A percentile compares a stretch with the other conserved stretches of the same genome.
These are phyloP conservation scores for Boletus sp. DNA, from an alignment of 768 basidiomycete species.

Conservation along the genomic window DNA sequence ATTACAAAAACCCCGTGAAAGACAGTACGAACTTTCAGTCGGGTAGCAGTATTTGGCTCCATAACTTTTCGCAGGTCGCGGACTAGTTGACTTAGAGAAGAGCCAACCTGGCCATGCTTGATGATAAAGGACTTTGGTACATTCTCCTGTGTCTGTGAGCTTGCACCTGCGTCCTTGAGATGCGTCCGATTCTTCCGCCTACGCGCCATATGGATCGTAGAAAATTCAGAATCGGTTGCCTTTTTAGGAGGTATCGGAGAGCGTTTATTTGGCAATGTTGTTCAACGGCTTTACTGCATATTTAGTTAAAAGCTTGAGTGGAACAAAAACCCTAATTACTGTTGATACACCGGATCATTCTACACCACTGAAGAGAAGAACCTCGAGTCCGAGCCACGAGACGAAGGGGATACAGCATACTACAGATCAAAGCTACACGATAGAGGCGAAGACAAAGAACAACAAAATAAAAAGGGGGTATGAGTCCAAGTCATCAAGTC, in stretches of 20 bases:
- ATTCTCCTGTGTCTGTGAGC: conserved; percentile 33
- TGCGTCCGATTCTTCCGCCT: conserved; percentile 80
- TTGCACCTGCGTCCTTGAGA: conserved; percentile 53
- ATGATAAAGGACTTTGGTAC: conserved; percentile 93
- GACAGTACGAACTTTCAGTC: conserved; percentile 64
- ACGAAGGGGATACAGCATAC: conserved; percentile 30
- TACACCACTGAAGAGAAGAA: conserved; percentile 8
- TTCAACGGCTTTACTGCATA: not conserved
- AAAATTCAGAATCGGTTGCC: conserved; percentile 14
- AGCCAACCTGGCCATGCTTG: conserved; percentile 91
- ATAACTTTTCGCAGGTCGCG: conserved; percentile 92
- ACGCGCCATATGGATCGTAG: conserved; percentile 43
- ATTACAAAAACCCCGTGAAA: not conserved
- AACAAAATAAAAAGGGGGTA: conserved; percentile 3
- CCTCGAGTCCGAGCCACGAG: conserved; percentile 5
- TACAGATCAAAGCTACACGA: conserved; percentile 29
- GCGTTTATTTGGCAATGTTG: conserved; percentile 28
- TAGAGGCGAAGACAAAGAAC: conserved; percentile 2
- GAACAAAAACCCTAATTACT: conserved; percentile 3
- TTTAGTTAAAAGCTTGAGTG: too few species aligned
- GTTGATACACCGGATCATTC: conserved; percentile 5
- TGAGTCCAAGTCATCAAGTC: not conserved
- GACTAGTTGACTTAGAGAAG: conserved; percentile 83
- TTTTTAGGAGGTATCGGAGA: conserved; percentile 13
- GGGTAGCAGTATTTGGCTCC: conserved; percentile 96